phyloP scores from a whole-genome alignment of 2,329 filamentous ascomycete species.

The Claviceps digitariae region DNA sequence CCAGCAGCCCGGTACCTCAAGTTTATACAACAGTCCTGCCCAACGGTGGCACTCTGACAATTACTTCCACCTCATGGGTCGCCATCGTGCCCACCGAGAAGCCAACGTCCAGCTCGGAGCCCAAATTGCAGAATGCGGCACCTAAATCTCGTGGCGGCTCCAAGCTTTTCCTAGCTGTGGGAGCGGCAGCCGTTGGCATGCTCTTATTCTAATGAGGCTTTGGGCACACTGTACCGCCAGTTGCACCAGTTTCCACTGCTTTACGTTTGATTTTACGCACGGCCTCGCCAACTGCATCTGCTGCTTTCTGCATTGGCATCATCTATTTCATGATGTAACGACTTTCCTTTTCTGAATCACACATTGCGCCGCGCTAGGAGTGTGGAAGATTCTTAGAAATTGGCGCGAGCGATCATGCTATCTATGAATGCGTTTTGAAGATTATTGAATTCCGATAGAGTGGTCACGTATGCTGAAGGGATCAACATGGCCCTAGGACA shows the following conservation, averaged over 20 bases:
- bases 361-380: constrained; percentile 20
- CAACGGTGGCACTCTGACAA: constrained; percentile 29
- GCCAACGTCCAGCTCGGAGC: constrained; percentile 15
- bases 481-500: neutral
- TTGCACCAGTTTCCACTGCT: neutral
- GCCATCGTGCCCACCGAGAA: constrained; percentile 25
- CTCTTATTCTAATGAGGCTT: neutral
- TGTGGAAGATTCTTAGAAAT: neutral
- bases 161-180: constrained; percentile 12
- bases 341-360: constrained; percentile 1
- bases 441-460: neutral
- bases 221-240: no score
- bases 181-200: constrained; percentile 13
- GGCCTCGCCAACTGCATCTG: neutral
- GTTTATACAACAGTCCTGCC: constrained; percentile 32
- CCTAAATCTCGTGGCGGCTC: constrained; percentile 9
- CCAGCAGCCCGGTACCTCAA: constrained; percentile 22
- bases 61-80: constrained; percentile 38
- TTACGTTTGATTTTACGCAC: neutral
- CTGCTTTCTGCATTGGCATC: neutral
- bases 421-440: neutral
- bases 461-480: neutral
- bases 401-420: neutral
- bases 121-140: constrained; percentile 26
- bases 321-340: neutral